Conservation (phyloP, 2,329 filamentous ascomycete genomes). For the Exophiala xenobiotica region DNA sequence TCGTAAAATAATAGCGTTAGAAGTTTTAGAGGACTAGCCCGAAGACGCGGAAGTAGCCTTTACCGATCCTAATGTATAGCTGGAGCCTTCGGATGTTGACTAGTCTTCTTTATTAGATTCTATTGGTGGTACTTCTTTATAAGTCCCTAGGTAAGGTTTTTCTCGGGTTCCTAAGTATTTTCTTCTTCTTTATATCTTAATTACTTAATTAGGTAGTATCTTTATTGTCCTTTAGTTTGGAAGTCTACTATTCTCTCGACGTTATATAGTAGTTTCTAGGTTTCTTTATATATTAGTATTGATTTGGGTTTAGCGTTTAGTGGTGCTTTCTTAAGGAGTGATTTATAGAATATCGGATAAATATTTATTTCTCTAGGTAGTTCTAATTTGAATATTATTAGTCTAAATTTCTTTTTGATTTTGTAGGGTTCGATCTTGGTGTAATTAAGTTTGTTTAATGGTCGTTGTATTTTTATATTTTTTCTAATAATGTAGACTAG, state of each 20-base stretch:
- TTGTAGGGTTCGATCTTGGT: constrained; percentile 13
- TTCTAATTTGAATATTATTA: constrained; percentile 13
- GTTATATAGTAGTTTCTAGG: background rate
- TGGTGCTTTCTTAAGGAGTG: too few relatives aligned
- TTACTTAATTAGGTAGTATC: constrained; percentile 15
- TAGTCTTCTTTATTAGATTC: too few relatives aligned
- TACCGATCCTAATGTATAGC: too few relatives aligned
- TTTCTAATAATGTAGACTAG: constrained; percentile 13
- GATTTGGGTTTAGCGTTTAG: background rate
- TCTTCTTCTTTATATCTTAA: constrained; percentile 11
- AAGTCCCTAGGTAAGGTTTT: too few relatives aligned
- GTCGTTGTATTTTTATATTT: constrained; percentile 22
- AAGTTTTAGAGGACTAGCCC: too few relatives aligned
- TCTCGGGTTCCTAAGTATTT: constrained; percentile 8
- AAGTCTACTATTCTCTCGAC: background rate
- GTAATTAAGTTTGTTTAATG: constrained; percentile 15
- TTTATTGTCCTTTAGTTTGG: background rate
- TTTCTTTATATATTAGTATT: background rate
- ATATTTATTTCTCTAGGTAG: constrained; percentile 15
- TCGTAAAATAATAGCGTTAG: too few relatives aligned
- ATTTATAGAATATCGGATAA: too few relatives aligned
- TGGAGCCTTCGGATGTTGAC: too few relatives aligned
- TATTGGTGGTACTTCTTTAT: too few relatives aligned
- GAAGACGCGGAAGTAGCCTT: too few relatives aligned
- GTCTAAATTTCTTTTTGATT: constrained; percentile 13